These are phyloP conservation scores for Hortiboletus campestris DNA, from an alignment of 768 basidiomycete species.

Conservation along the genomic window DNA sequence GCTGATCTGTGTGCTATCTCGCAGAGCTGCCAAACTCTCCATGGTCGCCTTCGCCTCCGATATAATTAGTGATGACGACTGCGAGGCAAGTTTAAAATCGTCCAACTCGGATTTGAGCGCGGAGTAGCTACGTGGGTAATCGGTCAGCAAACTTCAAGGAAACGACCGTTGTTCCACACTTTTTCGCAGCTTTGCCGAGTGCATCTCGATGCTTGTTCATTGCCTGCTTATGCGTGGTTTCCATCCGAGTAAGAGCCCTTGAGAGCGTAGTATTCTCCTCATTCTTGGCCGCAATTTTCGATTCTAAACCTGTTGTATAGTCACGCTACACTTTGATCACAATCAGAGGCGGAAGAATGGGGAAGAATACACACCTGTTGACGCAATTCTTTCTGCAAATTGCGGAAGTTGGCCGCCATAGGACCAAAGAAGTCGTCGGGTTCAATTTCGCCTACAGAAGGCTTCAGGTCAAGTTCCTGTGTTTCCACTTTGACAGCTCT, in stretches of 20 bases:
- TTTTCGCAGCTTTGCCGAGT: conserved; percentile 17
- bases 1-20: conserved; percentile 15
- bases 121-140: conserved; percentile 22
- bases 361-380: conserved; percentile 10
- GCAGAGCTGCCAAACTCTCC: conserved; percentile 25
- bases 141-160: background rate
- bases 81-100: conserved; percentile 23
- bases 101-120: conserved; percentile 31
- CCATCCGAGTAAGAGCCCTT: conserved; percentile 10
- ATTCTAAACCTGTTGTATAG: conserved; percentile 18
- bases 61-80: conserved; percentile 21
- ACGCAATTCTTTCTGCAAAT: conserved; percentile 7
- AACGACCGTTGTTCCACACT: conserved; percentile 8
- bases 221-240: conserved; percentile 13
- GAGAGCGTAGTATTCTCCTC: conserved; percentile 14
- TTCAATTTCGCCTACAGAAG: background rate
- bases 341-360: background rate
- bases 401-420: background rate
- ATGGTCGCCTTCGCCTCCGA: conserved; percentile 25
- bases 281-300: conserved; percentile 15
- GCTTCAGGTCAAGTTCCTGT: conserved; percentile 3
- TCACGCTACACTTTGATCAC: conserved; percentile 14
- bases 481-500: background rate
- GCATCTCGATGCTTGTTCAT: conserved; percentile 18
- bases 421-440: conserved; percentile 3